Evolutionary conservation across 2,329 filamentous ascomycete species (phyloP).

Genomic region (Phialophora verrucosa): DNA sequence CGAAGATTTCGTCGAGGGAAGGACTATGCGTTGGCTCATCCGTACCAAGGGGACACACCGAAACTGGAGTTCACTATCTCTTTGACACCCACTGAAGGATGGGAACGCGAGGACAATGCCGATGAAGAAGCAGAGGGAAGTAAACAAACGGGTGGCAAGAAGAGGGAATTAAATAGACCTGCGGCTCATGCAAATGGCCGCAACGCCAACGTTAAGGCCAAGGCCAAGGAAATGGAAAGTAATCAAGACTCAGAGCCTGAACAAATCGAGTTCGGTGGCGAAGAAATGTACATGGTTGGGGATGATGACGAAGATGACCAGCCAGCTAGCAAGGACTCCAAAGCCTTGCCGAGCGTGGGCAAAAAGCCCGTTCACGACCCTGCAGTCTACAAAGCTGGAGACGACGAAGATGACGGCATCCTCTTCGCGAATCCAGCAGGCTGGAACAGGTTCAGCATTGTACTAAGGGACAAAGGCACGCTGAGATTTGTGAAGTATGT

Average conservation of each 20-base stretch:
- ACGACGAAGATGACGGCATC: slow-evolving; percentile 75
- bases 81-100: slow-evolving; percentile 82
- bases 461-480: slow-evolving; percentile 82
- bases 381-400: slow-evolving; percentile 78
- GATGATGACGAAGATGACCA: slow-evolving; percentile 68
- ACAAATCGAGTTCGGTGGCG: slow-evolving; percentile 49
- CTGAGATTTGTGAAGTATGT: slow-evolving; percentile 98
- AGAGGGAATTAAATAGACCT: slow-evolving; percentile 5
- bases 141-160: slow-evolving; percentile 23
- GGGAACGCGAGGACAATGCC: slow-evolving; percentile 72
- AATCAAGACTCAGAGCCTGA: slow-evolving; percentile 43
- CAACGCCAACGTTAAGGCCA: slow-evolving; percentile 41
- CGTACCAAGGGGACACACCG: slow-evolving; percentile 72
- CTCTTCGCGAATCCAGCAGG: slow-evolving; percentile 70
- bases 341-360: slow-evolving; percentile 41
- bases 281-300: slow-evolving; percentile 86
- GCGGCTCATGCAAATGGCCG: slow-evolving; percentile 38
- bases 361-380: slow-evolving; percentile 63
- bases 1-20: slow-evolving; percentile 83
- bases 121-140: slow-evolving; percentile 50
- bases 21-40: slow-evolving; percentile 92
- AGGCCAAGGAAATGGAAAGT: slow-evolving; percentile 43
- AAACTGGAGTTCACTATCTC: slow-evolving; percentile 86
- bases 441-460: slow-evolving; percentile 93
- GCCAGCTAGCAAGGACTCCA: slow-evolving; percentile 37